A percentile compares a stretch with the other conserved stretches of the same genome.
phyloP scores from a whole-genome alignment of 768 basidiomycete species.

The Kwoniella botswanensis region DNA sequence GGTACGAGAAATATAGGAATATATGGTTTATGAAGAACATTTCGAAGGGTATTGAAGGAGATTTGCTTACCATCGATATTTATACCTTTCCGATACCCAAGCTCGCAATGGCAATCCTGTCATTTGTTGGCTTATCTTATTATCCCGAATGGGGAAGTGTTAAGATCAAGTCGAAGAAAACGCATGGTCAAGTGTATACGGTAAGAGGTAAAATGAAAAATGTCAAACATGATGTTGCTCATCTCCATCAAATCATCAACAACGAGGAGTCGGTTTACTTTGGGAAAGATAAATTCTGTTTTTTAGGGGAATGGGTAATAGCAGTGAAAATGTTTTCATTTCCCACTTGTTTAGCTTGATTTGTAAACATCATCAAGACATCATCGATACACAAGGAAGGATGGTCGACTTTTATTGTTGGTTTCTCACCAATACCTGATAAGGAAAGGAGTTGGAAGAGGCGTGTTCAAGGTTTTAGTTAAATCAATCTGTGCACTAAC shows the following conservation, averaged over 20 bases:
- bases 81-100: too few species aligned
- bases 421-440: not conserved
- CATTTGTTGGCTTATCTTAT: not conserved
- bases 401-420: not conserved
- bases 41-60: not conserved
- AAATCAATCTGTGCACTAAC: too few species aligned
- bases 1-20: not conserved
- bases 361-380: not conserved
- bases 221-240: constrained; percentile 1
- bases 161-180: not conserved
- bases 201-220: too few species aligned
- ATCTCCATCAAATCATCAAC: not conserved
- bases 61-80: not conserved
- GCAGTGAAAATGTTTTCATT: not conserved
- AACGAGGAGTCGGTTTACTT: too few species aligned
- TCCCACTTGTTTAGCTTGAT: not conserved
- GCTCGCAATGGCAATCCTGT: too few species aligned
- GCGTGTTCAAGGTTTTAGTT: not conserved
- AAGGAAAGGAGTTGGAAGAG: not conserved
- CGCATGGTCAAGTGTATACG: not conserved
- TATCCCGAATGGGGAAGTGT: not conserved
- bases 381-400: not conserved
- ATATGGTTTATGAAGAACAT: too few species aligned
- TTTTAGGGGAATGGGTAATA: not conserved
- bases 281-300: too few species aligned